Percentiles rank a stretch among this genome's conserved stretches.
Evolutionary conservation across 2,329 filamentous ascomycete species (phyloP).

Genomic region (Trichoderma lentiforme): DNA sequence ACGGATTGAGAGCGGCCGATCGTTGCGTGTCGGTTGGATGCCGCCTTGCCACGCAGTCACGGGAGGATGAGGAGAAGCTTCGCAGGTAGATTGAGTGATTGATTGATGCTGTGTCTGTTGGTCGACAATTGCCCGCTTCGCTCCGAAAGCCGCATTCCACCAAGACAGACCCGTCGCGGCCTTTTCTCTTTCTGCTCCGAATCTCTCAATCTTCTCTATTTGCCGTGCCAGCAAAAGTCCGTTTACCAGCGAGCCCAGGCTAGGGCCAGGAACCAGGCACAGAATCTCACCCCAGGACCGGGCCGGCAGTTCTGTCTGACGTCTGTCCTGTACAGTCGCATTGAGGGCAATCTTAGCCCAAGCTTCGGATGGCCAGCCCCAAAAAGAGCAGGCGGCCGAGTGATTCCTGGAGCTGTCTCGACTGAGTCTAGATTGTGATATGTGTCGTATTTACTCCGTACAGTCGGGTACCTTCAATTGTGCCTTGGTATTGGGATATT

Average conservation of each 20-base stretch:
- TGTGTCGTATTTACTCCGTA: not conserved
- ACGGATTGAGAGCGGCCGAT: not conserved
- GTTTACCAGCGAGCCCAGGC: not conserved
- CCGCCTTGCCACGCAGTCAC: conserved; percentile 7
- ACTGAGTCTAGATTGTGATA: not conserved
- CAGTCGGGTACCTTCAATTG: not conserved
- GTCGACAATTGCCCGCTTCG: not conserved
- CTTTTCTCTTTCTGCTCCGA: not conserved
- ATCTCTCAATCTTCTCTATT: not conserved
- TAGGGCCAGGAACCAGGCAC: conserved; percentile 16
- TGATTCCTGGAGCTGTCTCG: not conserved
- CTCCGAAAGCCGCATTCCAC: not conserved
- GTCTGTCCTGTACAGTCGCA: not conserved
- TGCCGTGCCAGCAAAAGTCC: not conserved
- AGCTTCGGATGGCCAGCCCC: conserved; percentile 10
- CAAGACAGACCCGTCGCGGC: not conserved
- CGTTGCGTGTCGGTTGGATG: not conserved
- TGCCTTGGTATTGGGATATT: not conserved
- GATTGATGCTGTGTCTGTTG: not conserved
- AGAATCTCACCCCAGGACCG: not conserved
- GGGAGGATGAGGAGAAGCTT: conserved; percentile 2
- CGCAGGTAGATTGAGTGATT: not conserved
- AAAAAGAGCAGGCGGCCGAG: conserved; percentile 16
- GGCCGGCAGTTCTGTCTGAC: not conserved
- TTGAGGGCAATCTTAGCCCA: not conserved